A percentile compares a stretch with the other conserved stretches of the same genome.
phyloP scores from a whole-genome alignment of 2,329 filamentous ascomycete species.

The Colletotrichum salicis region DNA sequence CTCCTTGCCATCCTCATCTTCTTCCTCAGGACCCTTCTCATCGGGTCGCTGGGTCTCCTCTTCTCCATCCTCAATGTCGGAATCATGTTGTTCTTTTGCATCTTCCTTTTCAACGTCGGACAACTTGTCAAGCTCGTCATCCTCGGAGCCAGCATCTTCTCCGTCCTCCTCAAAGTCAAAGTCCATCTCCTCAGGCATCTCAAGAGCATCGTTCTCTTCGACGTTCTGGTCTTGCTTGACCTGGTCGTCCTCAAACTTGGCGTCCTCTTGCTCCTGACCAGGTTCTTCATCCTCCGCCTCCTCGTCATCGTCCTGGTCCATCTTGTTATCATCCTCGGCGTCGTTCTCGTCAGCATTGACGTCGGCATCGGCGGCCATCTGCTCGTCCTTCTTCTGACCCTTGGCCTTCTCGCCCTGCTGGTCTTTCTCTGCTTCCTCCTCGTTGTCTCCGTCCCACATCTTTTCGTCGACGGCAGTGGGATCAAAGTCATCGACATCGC shows the following conservation, averaged over 20 bases:
- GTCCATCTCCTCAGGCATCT: conserved; percentile 89
- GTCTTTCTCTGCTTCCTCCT: conserved; percentile 79
- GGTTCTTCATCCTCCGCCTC: conserved; percentile 67
- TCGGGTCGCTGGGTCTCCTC: conserved; percentile 42
- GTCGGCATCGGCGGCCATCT: conserved; percentile 69
- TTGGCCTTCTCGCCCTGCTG: conserved; percentile 79
- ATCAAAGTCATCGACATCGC: conserved; percentile 90
- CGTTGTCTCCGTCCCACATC: conserved; percentile 93
- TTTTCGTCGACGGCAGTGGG: conserved; percentile 95
- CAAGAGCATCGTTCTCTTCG: conserved; percentile 83
- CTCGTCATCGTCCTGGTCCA: conserved; percentile 55
- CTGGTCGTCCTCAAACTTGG: conserved; percentile 64
- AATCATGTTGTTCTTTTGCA: conserved; percentile 52
- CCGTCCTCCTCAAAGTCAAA: conserved; percentile 81
- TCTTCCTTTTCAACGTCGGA: conserved; percentile 59
- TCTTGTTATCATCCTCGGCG: conserved; percentile 53
- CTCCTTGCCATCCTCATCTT: conserved; percentile 40
- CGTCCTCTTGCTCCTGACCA: conserved; percentile 67
- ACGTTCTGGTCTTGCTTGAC: conserved; percentile 78
- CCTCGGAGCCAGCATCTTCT: conserved; percentile 63
- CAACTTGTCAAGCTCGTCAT: conserved; percentile 69
- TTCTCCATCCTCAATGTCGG: conserved; percentile 45
- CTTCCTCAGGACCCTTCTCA: conserved; percentile 48
- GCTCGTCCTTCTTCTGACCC: conserved; percentile 73
- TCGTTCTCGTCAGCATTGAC: conserved; percentile 54